phyloP scores from a whole-genome alignment of 2,329 filamentous ascomycete genomes.

The Monilinia polystroma region DNA sequence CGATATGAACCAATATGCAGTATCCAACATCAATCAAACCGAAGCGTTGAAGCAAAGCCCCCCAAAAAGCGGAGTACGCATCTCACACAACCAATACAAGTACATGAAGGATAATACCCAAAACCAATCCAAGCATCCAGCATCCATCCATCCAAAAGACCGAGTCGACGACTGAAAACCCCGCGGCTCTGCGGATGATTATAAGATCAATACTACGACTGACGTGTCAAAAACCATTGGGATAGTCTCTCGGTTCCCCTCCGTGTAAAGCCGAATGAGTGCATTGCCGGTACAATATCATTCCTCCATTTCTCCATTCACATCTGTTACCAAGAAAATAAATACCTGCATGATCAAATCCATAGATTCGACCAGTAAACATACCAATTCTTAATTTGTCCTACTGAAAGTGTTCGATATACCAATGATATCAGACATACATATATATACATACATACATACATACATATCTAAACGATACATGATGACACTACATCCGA shows the following conservation, averaged over 20 bases:
- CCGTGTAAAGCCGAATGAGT: not conserved
- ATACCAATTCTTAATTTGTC: not conserved
- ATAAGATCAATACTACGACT: constrained; percentile 29
- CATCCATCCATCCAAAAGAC: not conserved
- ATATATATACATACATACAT: not conserved
- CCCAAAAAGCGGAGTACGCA: not conserved
- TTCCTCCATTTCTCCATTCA: not conserved
- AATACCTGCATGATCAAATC: constrained; percentile 2
- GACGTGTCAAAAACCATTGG: constrained; percentile 36
- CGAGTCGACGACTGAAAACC: not conserved
- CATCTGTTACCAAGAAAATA: not conserved
- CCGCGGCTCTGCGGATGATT: constrained; percentile 32
- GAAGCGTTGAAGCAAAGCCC: not conserved
- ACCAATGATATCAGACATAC: constrained; percentile 17
- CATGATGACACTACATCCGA: not conserved
- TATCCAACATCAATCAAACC: not conserved
- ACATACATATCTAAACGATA: not conserved
- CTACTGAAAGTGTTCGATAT: too few relatives aligned
- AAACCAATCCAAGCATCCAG: not conserved
- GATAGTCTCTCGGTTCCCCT: constrained; percentile 24
- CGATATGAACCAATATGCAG: not conserved
- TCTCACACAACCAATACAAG: not conserved
- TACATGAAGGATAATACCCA: not conserved
- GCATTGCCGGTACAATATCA: not conserved
- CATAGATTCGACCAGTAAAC: not conserved